These are phyloP conservation scores for Aspergillus sclerotialis DNA, from an alignment of 2,329 filamentous ascomycete species.

Conservation along the genomic window DNA sequence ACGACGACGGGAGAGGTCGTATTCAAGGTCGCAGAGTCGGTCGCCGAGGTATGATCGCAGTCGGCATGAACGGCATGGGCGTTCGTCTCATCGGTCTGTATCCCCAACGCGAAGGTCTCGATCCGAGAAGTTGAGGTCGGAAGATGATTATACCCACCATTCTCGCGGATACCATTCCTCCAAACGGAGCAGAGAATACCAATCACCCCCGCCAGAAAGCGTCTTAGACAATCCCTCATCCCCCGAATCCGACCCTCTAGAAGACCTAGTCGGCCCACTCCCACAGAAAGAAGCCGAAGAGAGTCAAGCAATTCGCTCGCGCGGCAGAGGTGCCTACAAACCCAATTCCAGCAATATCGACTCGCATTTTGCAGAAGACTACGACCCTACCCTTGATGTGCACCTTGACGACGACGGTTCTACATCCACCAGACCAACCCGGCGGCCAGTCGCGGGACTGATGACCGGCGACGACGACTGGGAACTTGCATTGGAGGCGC, in stretches of 20 bases:
- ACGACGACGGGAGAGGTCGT: slow-evolving; percentile 10
- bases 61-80: slow-evolving; percentile 9
- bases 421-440: slow-evolving; percentile 47
- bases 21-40: slow-evolving; percentile 15
- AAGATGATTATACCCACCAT: neutral
- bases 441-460: slow-evolving; percentile 31
- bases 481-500: slow-evolving; percentile 71
- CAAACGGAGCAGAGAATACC: too few species aligned
- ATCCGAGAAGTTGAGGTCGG: slow-evolving; percentile 9
- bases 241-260: slow-evolving; percentile 62
- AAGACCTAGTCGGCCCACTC: slow-evolving; percentile 67
- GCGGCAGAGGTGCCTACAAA: slow-evolving; percentile 62
- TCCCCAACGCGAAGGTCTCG: slow-evolving; percentile 14
- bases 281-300: slow-evolving; percentile 44
- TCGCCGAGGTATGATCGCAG: slow-evolving; percentile 11
- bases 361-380: slow-evolving; percentile 64
- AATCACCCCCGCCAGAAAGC: slow-evolving; percentile 2
- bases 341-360: slow-evolving; percentile 64
- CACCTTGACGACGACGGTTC: slow-evolving; percentile 47
- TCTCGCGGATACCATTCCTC: slow-evolving; percentile 5
- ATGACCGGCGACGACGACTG: slow-evolving; percentile 58
- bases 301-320: slow-evolving; percentile 42
- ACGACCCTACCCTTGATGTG: slow-evolving; percentile 47
- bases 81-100: slow-evolving; percentile 6
- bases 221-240: too few species aligned